Evolutionary conservation across 2,329 filamentous ascomycete species (phyloP), one percentile per base, ranked within the genome.

Genomic region (Hypoxylon sp.): DNA sequence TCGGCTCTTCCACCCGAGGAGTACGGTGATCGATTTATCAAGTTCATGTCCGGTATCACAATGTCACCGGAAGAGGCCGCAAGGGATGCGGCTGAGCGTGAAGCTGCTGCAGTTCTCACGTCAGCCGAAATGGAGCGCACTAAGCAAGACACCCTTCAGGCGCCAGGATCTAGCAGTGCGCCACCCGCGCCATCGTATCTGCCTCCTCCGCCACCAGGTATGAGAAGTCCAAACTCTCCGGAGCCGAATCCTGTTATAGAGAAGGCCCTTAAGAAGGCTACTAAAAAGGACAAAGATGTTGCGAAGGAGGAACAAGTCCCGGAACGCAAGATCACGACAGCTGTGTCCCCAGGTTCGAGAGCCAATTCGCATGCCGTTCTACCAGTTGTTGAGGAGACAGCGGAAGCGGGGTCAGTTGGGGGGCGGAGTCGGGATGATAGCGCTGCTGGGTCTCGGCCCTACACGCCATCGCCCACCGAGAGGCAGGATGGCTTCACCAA

Each of bases 21-120:
- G 63, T 99, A 99, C 75, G 96, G 96, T 29, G 93, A 98, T 65
- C 91, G 96, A 4, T 99, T 99, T 79, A 87, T 97, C 78, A 92
- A 92, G 72, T 99, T 99, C 79, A 94, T 99, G 76, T 91, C 91
- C 54, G 91, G 92, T 39, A 91, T 97, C 71, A 98, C 96, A 19
- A 97, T 94, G 89, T 96, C 94, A 1, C 87, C 88, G 13, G 95
- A 98, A 81, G 92, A 96, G 78, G 93, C 91, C 13, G 88, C 89
- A 47, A 86, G 91, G n/a, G 91, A 94, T 74, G 79, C 82, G 1
- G 79, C 80, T 51, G 82, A 84, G 46, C 86, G 88, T 71, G 90
- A 90, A 74, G 88, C 87, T 50, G 86, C 85, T 2, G 76, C 78
- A 39, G 78, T 80, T 50, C 74, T 79, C 48, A 76, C 80, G 37